Evolutionary conservation across 371 early-diverging fungal species (phyloP).

Genomic region (Saksenaea vasiformis): DNA sequence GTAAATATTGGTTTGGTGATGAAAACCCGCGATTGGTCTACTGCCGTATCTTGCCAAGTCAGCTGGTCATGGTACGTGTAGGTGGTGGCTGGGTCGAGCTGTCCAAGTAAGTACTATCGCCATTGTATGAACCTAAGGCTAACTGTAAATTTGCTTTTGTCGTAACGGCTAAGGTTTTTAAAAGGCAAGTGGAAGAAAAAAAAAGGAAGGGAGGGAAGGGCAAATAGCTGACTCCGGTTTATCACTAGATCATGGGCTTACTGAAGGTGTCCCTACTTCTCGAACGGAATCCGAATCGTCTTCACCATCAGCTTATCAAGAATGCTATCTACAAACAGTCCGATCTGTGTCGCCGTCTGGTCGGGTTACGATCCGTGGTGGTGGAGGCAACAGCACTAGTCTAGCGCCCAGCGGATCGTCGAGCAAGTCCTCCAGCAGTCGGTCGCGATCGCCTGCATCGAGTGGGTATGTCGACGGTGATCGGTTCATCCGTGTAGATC

Average conservation of each 20-base stretch:
- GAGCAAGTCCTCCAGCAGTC: constrained; percentile 29
- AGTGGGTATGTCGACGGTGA: constrained; percentile 46
- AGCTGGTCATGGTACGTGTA: constrained; percentile 5
- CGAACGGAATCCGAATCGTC: constrained; percentile 11
- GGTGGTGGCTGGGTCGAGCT: constrained; percentile 42
- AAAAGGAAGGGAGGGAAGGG: neutral
- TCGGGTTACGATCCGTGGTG: constrained; percentile 39
- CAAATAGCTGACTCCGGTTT: neutral
- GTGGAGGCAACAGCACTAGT: constrained; percentile 28
- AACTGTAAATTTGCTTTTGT: neutral
- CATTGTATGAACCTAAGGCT: neutral
- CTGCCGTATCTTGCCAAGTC: constrained; percentile 7
- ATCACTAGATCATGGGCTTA: constrained; percentile 18
- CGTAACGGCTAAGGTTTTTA: neutral
- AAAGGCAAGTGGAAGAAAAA: neutral
- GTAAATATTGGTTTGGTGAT: constrained; percentile 70
- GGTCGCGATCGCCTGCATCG: constrained; percentile 29
- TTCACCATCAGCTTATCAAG: constrained; percentile 2
- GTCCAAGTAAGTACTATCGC: constrained; percentile 48
- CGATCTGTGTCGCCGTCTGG: constrained; percentile 46
- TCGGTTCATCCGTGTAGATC: constrained; percentile 43
- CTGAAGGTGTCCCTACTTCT: constrained; percentile 20
- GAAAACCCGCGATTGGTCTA: constrained; percentile 56
- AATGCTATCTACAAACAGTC: constrained; percentile 22
- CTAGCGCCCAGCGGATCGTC: constrained; percentile 34